Base-by-base conservation (phyloP, 1,284 basidiomycete genomes). In the Rhodotorula sp. region DNA sequence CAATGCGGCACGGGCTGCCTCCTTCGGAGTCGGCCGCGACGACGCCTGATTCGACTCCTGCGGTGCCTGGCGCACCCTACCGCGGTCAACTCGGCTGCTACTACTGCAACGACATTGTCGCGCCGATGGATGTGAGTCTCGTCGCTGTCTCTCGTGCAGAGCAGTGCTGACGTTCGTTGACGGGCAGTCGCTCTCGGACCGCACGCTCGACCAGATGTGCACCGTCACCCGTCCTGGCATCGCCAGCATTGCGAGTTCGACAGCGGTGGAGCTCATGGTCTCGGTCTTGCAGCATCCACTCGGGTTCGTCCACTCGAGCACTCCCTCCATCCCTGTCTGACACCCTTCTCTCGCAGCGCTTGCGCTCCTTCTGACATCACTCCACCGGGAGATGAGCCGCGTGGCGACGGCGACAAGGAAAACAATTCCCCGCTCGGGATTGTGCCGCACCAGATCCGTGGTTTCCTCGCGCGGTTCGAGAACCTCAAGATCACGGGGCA, bases 141-240 rank as follows among this genome's bases (percentile, higher is more conserved):
- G 14, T 46, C 34, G 56, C 64, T 23, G 1, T 14, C 25, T 21
- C n/a, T 50, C 14, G 10, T 21, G 8, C 4, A 19, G 54, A 10
- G 49, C 49, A 12, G 34, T 34, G 34, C 34, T 34, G 34, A 23
- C 49, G 2, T 23, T 12, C 19, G 55, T 17, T 56, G 17, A n/a
- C 45, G 41, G 44, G 4, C 71, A 97, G 94, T 95, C 92, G 0
- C 84, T 98, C 61, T 91, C 92, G 0, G 95, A 99, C 79, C 86
- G 95, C 49, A 97, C 95, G 2, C 86, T 99, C 42, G 97, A 99
- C 80, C 96, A 99, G 80, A 98, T 98, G 96, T 99, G 97, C 80
- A 99, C 97, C 0, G 97, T 99, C 19, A 97, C 96, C 0, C 85
- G 97, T n/a, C 96, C 97, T 0, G 96, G 96, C 0, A 85, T 98